These are phyloP conservation scores for Aspergillus transmontanensis DNA, from an alignment of 2,329 filamentous ascomycete species.

Conservation along the genomic window DNA sequence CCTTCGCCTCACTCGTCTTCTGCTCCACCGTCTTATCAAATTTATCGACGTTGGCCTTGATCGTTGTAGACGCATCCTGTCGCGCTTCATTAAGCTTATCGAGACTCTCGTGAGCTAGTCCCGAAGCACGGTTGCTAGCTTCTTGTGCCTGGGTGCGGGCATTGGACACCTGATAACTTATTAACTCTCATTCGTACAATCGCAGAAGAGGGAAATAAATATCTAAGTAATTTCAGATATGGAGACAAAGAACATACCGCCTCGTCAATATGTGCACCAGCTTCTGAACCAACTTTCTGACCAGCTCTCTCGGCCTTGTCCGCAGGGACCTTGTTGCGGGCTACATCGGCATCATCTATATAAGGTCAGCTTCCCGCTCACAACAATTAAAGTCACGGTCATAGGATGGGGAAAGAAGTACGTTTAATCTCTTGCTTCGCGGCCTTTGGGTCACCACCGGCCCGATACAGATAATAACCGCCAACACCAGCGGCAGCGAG, in stretches of 20 bases:
- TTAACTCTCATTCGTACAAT: background rate
- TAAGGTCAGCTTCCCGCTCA: background rate
- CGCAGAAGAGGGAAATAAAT: background rate
- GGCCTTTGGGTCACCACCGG: constrained; percentile 77
- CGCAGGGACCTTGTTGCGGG: constrained; percentile 67
- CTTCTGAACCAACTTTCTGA: constrained; percentile 62
- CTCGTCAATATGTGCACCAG: constrained; percentile 68
- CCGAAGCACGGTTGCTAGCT: constrained; percentile 63
- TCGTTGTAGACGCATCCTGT: constrained; percentile 61
- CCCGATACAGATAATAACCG: constrained; percentile 89
- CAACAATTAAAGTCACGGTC: background rate
- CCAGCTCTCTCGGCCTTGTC: constrained; percentile 67
- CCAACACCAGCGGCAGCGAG: constrained; percentile 66
- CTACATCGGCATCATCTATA: constrained; percentile 74
- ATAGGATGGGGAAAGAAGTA: constrained; percentile 48
- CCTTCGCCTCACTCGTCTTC: constrained; percentile 79
- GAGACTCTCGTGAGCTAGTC: constrained; percentile 62
- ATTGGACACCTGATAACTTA: constrained; percentile 55
- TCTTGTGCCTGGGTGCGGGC: constrained; percentile 56
- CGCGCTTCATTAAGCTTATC: constrained; percentile 61
- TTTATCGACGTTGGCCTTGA: constrained; percentile 63
- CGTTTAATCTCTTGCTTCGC: constrained; percentile 88
- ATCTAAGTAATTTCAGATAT: background rate
- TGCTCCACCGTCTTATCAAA: constrained; percentile 82
- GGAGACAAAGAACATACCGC: constrained; percentile 57